A percentile compares a stretch with the other conserved stretches of the same genome.
phyloP scores from a whole-genome alignment of 768 basidiomycete species.

The Austroboletus eburneus region DNA sequence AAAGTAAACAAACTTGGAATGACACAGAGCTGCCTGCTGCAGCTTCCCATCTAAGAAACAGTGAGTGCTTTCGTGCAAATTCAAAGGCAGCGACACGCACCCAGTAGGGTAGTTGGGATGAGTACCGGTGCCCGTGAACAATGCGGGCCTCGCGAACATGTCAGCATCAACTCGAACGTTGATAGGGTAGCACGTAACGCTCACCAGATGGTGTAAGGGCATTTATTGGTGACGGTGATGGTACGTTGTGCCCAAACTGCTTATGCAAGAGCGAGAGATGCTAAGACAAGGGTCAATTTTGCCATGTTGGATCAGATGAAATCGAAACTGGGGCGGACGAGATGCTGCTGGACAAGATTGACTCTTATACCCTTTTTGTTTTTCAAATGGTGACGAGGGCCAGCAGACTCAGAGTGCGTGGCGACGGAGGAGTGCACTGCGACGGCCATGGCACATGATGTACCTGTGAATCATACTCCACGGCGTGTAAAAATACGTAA shows the following conservation, averaged over 20 bases:
- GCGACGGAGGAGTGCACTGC: too few relatives aligned
- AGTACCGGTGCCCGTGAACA: constrained; percentile 57
- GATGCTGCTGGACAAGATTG: too few relatives aligned
- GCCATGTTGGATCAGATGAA: constrained; percentile 18
- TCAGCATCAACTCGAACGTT: neutral
- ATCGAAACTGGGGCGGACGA: too few relatives aligned
- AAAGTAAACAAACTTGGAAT: constrained; percentile 18
- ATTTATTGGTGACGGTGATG: constrained; percentile 57
- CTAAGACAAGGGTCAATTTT: constrained; percentile 18
- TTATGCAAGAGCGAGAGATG: constrained; percentile 30
- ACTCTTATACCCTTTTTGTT: too few relatives aligned
- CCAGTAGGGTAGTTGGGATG: constrained; percentile 43
- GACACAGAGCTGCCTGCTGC: constrained; percentile 22
- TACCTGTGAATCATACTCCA: too few relatives aligned
- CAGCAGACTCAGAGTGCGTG: too few relatives aligned
- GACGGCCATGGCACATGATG: too few relatives aligned
- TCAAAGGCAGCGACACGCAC: constrained; percentile 27
- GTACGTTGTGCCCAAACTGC: constrained; percentile 46
- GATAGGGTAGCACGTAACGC: constrained; percentile 8
- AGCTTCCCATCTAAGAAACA: constrained; percentile 31
- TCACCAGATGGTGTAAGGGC: constrained; percentile 68
- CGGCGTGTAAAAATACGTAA: too few relatives aligned
- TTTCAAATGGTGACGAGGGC: too few relatives aligned
- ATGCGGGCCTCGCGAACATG: constrained; percentile 41
- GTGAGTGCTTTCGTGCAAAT: constrained; percentile 1